Conservation (phyloP, 257 asterid genomes). For the Cynanchum wilfordii region DNA sequence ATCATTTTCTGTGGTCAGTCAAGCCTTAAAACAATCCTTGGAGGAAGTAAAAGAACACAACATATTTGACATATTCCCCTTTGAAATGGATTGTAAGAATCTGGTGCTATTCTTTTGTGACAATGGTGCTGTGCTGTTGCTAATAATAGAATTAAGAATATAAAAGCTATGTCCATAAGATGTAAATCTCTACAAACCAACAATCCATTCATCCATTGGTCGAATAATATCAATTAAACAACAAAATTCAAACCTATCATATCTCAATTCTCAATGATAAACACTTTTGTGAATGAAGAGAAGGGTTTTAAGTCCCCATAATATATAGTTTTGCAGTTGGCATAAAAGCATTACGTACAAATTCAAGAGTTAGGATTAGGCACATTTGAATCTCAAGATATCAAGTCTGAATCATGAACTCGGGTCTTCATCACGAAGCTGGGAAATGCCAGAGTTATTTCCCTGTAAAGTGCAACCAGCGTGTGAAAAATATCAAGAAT, state of each 20-base stretch:
- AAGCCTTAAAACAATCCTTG: too few species aligned
- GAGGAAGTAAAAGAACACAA: too few species aligned
- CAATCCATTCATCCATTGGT: too few species aligned
- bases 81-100: background rate
- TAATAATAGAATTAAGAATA: background rate
- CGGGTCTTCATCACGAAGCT: conserved; percentile 60
- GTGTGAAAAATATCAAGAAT: background rate
- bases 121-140: too few species aligned
- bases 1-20: too few species aligned
- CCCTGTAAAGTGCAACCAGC: conserved; percentile 42
- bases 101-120: background rate
- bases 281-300: background rate
- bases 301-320: background rate
- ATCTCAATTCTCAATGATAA: background rate
- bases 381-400: conserved; percentile 26
- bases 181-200: background rate
- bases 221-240: too few species aligned
- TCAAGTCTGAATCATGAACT: conserved; percentile 64
- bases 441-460: conserved; percentile 71
- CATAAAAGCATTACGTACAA: background rate
- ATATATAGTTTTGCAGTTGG: background rate
- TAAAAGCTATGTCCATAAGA: background rate
- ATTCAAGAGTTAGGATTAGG: background rate
- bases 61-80: background rate
- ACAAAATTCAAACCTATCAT: background rate